These are phyloP conservation scores for Musa balbisiana DNA, from an alignment of 202 grass and related monocot species.

Conservation along the genomic window DNA sequence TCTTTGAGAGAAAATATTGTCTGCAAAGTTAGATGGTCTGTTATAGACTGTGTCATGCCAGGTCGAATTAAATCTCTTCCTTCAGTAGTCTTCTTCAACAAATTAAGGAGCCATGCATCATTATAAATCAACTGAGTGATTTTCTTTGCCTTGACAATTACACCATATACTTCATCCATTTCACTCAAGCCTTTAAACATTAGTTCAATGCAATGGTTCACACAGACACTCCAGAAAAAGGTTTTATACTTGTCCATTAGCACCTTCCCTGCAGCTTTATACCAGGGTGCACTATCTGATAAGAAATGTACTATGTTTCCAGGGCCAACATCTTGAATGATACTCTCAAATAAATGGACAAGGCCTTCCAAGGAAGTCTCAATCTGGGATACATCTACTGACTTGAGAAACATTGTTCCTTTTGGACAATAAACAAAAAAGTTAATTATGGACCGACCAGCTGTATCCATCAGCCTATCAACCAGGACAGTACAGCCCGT, in stretches of 20 bases:
- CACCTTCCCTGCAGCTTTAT: slow-evolving; percentile 20
- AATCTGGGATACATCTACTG: slow-evolving; percentile 18
- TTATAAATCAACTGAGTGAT: slow-evolving; percentile 23
- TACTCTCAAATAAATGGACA: slow-evolving; percentile 22
- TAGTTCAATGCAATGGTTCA: slow-evolving; percentile 16
- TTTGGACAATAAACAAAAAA: slow-evolving; percentile 23
- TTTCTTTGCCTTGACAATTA: slow-evolving; percentile 20
- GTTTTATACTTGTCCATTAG: slow-evolving; percentile 13
- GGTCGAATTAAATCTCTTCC: slow-evolving; percentile 22
- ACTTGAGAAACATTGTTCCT: slow-evolving; percentile 25
- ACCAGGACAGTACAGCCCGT: slow-evolving; percentile 24
- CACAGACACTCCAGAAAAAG: slow-evolving; percentile 23
- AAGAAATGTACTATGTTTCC: slow-evolving; percentile 20
- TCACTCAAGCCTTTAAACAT: slow-evolving; percentile 13
- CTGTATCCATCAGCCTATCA: slow-evolving; percentile 24
- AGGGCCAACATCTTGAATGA: slow-evolving; percentile 24
- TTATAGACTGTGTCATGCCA: slow-evolving; percentile 2
- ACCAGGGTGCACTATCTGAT: slow-evolving; percentile 12
- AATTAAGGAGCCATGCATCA: slow-evolving; percentile 11
- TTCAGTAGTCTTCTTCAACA: slow-evolving; percentile 23
- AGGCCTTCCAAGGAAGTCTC: slow-evolving; percentile 14
- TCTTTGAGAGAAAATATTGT: slow-evolving; percentile 13
- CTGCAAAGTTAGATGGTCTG: slow-evolving; percentile 13
- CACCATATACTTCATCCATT: slow-evolving; percentile 20
- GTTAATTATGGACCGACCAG: slow-evolving; percentile 7